phyloP scores from a whole-genome alignment of 2,329 filamentous ascomycete genomes.

The Aspergillus neotritici region DNA sequence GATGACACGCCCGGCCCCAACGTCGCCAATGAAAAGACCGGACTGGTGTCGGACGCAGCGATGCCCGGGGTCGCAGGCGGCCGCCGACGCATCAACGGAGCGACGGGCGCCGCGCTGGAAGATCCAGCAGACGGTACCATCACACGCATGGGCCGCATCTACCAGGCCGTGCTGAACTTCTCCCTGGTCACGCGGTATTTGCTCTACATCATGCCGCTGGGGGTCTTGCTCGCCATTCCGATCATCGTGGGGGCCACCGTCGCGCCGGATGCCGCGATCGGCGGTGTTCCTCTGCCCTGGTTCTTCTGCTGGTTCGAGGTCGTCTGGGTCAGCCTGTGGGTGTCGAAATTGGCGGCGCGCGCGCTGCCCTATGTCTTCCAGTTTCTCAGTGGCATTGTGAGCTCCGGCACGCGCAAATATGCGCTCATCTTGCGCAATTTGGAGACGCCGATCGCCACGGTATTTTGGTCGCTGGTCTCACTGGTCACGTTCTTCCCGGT shows the following conservation, averaged over 20 bases:
- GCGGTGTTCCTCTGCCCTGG: slow-evolving; percentile 53
- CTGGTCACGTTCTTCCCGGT: slow-evolving; percentile 56
- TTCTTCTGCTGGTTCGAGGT: slow-evolving; percentile 63
- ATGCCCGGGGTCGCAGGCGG: slow-evolving; percentile 19
- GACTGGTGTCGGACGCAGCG: slow-evolving; percentile 9
- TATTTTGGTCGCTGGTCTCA: slow-evolving; percentile 56
- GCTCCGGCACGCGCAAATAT: slow-evolving; percentile 60
- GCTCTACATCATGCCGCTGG: slow-evolving; percentile 57
- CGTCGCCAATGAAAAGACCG: slow-evolving; percentile 29
- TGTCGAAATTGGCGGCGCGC: slow-evolving; percentile 55
- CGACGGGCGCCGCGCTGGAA: slow-evolving; percentile 30
- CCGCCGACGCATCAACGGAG: slow-evolving; percentile 29
- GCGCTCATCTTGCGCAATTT: slow-evolving; percentile 52
- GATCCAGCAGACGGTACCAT: slow-evolving; percentile 50
- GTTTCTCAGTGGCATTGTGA: slow-evolving; percentile 57
- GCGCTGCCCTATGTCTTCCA: slow-evolving; percentile 57
- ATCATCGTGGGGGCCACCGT: slow-evolving; percentile 57
- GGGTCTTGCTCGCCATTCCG: slow-evolving; percentile 54
- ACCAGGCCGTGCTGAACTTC: slow-evolving; percentile 57
- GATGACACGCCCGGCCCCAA: slow-evolving; percentile 10
- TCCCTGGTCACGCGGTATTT: slow-evolving; percentile 60
- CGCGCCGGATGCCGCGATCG: slow-evolving; percentile 45
- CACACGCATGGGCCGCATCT: slow-evolving; percentile 55
- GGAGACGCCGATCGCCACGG: slow-evolving; percentile 56
- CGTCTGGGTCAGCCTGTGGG: slow-evolving; percentile 60